These are phyloP conservation scores for Hygrophorus pudorinus DNA, from an alignment of 768 basidiomycete species.

Conservation along the genomic window DNA sequence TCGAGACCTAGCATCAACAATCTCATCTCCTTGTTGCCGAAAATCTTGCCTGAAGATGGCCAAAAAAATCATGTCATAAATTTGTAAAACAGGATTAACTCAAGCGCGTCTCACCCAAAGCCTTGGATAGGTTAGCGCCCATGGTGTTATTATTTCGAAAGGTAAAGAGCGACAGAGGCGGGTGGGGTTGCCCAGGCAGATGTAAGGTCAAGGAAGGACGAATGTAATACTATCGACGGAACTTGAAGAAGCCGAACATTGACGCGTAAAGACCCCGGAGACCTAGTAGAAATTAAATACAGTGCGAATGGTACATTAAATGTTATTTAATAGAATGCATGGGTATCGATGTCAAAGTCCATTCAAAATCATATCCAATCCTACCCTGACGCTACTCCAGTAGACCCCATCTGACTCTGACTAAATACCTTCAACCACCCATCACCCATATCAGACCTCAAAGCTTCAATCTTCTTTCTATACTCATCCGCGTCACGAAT, in stretches of 20 bases:
- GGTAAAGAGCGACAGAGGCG: constrained; percentile 58
- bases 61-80: constrained; percentile 5
- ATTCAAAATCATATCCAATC: too few species aligned
- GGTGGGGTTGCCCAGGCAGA: constrained; percentile 9
- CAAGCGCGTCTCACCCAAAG: constrained; percentile 43
- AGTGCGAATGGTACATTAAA: not conserved
- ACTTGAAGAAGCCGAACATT: not conserved
- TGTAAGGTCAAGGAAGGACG: not conserved
- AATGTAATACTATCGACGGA: not conserved
- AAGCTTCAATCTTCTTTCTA: constrained; percentile 66
- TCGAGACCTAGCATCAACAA: constrained; percentile 95
- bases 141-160: constrained; percentile 32
- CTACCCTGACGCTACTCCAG: not conserved
- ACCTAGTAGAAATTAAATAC: not conserved
- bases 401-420: constrained; percentile 33
- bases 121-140: constrained; percentile 85
- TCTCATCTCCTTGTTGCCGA: constrained; percentile 99
- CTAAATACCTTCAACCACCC: constrained; percentile 82
- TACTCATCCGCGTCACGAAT: constrained; percentile 28
- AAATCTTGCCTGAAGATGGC: constrained; percentile 64
- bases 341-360: too few species aligned
- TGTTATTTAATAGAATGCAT: too few species aligned
- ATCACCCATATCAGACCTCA: constrained; percentile 84
- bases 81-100: constrained; percentile 1
- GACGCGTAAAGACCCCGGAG: not conserved